Evolutionary conservation across 2,329 filamentous ascomycete genomes (phyloP), one percentile per base, ranked within the genome.

Genomic region (Cadophora luteo-olivacea): DNA sequence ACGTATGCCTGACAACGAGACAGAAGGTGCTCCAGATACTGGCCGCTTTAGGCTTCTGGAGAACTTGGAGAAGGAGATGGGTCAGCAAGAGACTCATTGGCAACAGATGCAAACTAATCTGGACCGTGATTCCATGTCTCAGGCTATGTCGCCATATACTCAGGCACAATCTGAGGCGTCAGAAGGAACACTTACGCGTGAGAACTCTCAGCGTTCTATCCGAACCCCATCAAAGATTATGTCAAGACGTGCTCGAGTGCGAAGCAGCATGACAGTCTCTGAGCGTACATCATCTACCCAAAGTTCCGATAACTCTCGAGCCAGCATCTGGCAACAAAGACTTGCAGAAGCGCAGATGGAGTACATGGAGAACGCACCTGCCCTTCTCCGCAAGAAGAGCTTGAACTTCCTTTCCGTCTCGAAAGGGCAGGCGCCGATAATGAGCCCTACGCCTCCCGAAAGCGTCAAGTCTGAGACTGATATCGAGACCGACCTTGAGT

Each of bases 31-130:
- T 25, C 48, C 33, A 9, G 66, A 62, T 19, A 67, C 58, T 16
- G 68, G 70, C 25, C 70, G 75, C n/a, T 61, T 76, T 19, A 69
- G 55, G 63, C 80, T 89, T 3, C 79, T 91, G 1, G 84, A 86
- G 38, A 84, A 87, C 68, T 79, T 91, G 1, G 89, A 91, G 74
- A 81, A 80, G 69, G 89, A 91, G 76, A 87, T 91, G 83, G 86
- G 84, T 0, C 77, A 83, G 71, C 85, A 91, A 74, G 86, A 89
- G 74, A 82, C 82, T 65, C 84, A 85, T 71, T 91, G 88, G 89
- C 83, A 85, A 66, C 79, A 84, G 61, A 83, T 90, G 79, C 86
- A 87, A 67, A 79, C 83, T 32, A 83, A 84, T 48, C 75, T 89
- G 51, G 79, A 81, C 64, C 83, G 74, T 33, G 71, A 75, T 54